phyloP scores from a whole-genome alignment of 371 early-diverging fungal genomes.

The Rhizopus microsporus region DNA sequence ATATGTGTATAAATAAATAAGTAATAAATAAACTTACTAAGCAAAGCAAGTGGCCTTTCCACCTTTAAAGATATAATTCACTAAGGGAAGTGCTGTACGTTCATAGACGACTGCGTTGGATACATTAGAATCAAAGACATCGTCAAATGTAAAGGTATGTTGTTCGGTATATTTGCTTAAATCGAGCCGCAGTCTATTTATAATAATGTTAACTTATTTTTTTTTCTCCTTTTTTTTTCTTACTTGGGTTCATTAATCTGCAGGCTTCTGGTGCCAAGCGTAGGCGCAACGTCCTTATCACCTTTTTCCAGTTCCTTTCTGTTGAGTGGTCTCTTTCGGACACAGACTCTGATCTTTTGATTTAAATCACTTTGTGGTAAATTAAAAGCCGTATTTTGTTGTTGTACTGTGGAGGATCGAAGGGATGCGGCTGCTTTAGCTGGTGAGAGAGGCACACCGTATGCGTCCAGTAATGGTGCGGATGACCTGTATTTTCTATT shows the following conservation, averaged over 20 bases:
- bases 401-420: slow-evolving; percentile 3
- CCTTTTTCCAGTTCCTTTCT: slow-evolving; percentile 76
- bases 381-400: slow-evolving; percentile 4
- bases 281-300: slow-evolving; percentile 83
- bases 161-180: slow-evolving; percentile 93
- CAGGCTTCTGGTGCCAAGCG: slow-evolving; percentile 65
- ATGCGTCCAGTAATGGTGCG: slow-evolving; percentile 46
- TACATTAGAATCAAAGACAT: slow-evolving; percentile 85
- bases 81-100: slow-evolving; percentile 91
- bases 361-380: slow-evolving; percentile 50
- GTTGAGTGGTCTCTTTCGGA: slow-evolving; percentile 92
- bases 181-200: slow-evolving; percentile 82
- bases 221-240: slow-evolving; percentile 11
- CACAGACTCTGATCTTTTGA: slow-evolving; percentile 93
- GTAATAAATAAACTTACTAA: slow-evolving; percentile 66
- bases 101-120: slow-evolving; percentile 80
- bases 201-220: background rate
- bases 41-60: slow-evolving; percentile 99
- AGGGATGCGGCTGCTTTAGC: slow-evolving; percentile 8
- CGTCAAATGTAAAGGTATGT: slow-evolving; percentile 95
- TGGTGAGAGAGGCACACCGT: slow-evolving; percentile 37
- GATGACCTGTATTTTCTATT: slow-evolving; percentile 28
- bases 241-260: slow-evolving; percentile 91
- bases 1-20: background rate
- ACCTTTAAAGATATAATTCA: slow-evolving; percentile 91